phyloP scores from a whole-genome alignment of 2,329 filamentous ascomycete genomes.

The Penicillium vulpinum region DNA sequence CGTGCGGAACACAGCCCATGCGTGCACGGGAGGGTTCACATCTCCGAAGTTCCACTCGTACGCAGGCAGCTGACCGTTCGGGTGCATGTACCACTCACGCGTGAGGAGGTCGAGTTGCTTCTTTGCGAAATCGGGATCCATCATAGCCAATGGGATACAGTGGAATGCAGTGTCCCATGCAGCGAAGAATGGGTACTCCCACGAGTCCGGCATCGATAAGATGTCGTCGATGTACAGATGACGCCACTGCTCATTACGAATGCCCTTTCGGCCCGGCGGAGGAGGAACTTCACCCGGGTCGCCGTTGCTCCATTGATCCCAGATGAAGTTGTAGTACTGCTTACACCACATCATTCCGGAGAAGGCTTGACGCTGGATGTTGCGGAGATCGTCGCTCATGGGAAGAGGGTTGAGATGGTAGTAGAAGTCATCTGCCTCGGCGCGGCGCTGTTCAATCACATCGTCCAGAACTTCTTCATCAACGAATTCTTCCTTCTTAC shows the following conservation, averaged over 20 bases:
- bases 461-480: conserved; percentile 94
- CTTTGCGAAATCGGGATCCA: conserved; percentile 96
- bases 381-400: conserved; percentile 89
- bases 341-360: conserved; percentile 99
- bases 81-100: conserved; percentile 98
- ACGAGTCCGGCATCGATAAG: conserved; percentile 95
- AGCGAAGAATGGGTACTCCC: conserved; percentile 98
- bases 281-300: conserved; percentile 87
- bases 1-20: conserved; percentile 90
- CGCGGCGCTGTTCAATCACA: conserved; percentile 77
- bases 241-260: conserved; percentile 89
- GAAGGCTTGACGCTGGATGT: conserved; percentile 92
- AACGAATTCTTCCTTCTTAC: conserved; percentile 71
- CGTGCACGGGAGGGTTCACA: conserved; percentile 94
- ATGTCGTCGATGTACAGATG: conserved; percentile 95
- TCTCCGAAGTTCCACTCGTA: conserved; percentile 98
- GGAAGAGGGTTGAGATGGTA: conserved; percentile 88
- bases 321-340: conserved; percentile 94
- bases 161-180: conserved; percentile 98
- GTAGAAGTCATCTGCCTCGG: conserved; percentile 97
- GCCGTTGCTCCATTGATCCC: conserved; percentile 97
- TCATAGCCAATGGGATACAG: conserved; percentile 93
- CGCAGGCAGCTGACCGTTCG: conserved; percentile 90
- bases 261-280: conserved; percentile 71
- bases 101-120: conserved; percentile 96